Percentiles rank a stretch among this genome's conserved stretches.
Evolutionary conservation across 2,329 filamentous ascomycete species (phyloP).

Genomic region (Cladosporium sp.): DNA sequence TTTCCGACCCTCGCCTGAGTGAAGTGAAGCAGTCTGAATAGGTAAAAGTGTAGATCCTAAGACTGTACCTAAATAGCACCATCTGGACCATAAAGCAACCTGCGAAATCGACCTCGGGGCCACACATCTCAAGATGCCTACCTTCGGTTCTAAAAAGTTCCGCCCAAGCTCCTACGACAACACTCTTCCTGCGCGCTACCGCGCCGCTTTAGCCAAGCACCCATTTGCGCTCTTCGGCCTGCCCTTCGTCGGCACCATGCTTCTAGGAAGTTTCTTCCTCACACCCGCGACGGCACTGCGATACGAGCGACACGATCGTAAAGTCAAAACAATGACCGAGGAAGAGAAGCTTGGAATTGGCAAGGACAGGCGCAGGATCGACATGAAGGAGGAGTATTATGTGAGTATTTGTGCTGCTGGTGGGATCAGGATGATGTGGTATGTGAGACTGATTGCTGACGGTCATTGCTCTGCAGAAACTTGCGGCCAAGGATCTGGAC

Average conservation of each 20-base stretch:
- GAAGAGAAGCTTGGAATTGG: conserved; percentile 84
- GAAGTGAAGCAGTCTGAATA: background rate
- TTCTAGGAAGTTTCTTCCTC: conserved; percentile 88
- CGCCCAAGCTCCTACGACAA: conserved; percentile 62
- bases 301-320: conserved; percentile 89
- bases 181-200: conserved; percentile 71
- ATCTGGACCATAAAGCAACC: no score
- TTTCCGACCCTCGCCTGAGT: background rate
- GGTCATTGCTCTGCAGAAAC: conserved; percentile 49
- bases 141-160: conserved; percentile 47
- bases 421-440: background rate
- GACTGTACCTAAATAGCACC: no score
- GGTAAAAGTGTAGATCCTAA: no score
- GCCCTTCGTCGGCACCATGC: conserved; percentile 84
- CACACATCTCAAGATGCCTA: conserved; percentile 24
- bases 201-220: conserved; percentile 66
- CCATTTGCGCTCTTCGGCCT: conserved; percentile 93
- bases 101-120: background rate
- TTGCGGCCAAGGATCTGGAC: conserved; percentile 85
- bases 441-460: background rate
- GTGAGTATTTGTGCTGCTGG: conserved; percentile 48
- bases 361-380: conserved; percentile 64
- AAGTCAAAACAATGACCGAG: conserved; percentile 76
- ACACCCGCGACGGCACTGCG: conserved; percentile 90
- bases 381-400: conserved; percentile 83